Evolutionary conservation across 768 basidiomycete genomes (phyloP), one percentile per base, ranked within the genome.

Genomic region (Tylopilus rubrobrunneus): DNA sequence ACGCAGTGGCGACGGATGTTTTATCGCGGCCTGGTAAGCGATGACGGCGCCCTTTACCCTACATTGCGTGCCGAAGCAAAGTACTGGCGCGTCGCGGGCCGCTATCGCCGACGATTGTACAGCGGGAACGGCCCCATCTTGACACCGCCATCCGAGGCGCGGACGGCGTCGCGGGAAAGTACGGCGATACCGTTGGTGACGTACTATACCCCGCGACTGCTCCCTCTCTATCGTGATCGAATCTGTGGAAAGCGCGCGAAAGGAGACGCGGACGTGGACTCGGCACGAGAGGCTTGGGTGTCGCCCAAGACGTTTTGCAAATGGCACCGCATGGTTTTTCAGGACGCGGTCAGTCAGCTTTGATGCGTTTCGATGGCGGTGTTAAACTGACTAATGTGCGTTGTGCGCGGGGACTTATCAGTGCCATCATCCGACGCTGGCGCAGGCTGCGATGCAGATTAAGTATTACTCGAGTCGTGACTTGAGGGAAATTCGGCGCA

Each of bases 311-410:
- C 62, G 10, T 73, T 74, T 55, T 76, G 73, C 52, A 78, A 78
- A 57, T 78, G 76, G 78, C 76, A 79, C 49, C 63, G 71, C 11
- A 75, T 79, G 72, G 74, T 77, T 23, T 76, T 73, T 48, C 71
- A 59, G 19, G 66, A 70, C 17, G 56, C 72, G 59, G 78, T 79
- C 51, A 61, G 75, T 60, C n/a, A 12, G n/a, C 9, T 45, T 23
- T 28, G 44, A 31, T 54, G 15, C 8, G 3, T 37, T n/a, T n/a
- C 34, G 12, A 14, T 36, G 34, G 7, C 7, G 10, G 31, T 31
- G 34, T 37, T 15, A 7, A 37, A 6, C n/a, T 37, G 37, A 37
- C 7, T 37, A 2, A 17, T 7, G 37, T 31, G 31, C 7, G 7
- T 31, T 37, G 37, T 37, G 37, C 15, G 15, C 14, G 17, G 15